Conservation (phyloP, 345 rosid species). For the Trapa incisa region DNA sequence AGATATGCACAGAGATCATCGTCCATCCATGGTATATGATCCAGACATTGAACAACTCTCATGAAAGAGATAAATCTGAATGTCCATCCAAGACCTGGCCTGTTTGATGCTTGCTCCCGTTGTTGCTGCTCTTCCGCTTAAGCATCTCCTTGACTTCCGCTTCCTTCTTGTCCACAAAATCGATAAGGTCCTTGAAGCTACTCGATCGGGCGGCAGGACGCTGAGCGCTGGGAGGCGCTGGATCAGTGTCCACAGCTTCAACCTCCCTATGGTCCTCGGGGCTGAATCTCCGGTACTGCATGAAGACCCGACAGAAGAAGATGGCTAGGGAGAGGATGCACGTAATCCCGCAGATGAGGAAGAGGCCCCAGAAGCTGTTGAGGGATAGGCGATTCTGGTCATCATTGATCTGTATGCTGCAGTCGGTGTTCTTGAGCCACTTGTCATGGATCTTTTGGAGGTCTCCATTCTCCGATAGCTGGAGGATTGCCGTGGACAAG, state of each 20-base stretch:
- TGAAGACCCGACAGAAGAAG: constrained; percentile 41
- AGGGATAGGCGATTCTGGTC: constrained; percentile 44
- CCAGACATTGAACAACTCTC: too few relatives aligned
- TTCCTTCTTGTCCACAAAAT: constrained; percentile 17
- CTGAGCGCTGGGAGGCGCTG: neutral
- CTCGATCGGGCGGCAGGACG: constrained; percentile 3
- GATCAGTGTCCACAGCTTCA: constrained; percentile 17
- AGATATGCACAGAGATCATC: too few relatives aligned
- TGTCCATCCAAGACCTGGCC: constrained; percentile 24
- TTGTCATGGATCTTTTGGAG: constrained; percentile 67
- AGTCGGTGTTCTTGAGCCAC: constrained; percentile 47
- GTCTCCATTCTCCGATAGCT: constrained; percentile 76
- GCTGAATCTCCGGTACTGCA: constrained; percentile 47
- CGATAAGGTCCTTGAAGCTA: constrained; percentile 15
- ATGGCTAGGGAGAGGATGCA: constrained; percentile 40
- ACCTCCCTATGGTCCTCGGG: constrained; percentile 30
- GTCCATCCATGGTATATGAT: too few relatives aligned
- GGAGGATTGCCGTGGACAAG: constrained; percentile 76
- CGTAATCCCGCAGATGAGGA: constrained; percentile 59
- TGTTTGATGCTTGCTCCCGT: constrained; percentile 19
- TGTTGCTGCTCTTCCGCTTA: constrained; percentile 32
- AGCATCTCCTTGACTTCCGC: constrained; percentile 28
- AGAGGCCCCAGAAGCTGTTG: constrained; percentile 81
- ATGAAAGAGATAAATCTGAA: too few relatives aligned
- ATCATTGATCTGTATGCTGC: constrained; percentile 27